Evolutionary conservation across 345 rosid genomes (phyloP).

Genomic region (Hibiscus trionum): DNA sequence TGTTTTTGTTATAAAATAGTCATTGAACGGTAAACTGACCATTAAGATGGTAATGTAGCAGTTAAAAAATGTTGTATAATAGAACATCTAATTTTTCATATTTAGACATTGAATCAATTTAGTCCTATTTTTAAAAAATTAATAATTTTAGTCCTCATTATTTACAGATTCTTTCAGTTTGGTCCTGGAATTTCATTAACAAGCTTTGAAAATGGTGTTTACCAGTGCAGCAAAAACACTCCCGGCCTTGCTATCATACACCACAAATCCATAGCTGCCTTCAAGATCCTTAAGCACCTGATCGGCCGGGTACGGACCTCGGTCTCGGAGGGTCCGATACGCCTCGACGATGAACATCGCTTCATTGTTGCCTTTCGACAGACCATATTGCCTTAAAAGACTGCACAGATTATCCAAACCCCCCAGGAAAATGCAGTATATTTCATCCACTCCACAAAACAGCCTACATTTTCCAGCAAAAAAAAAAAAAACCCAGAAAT

Average conservation of each 20-base stretch:
- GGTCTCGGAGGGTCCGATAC: constrained; percentile 64
- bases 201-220: too few relatives aligned
- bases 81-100: too few relatives aligned
- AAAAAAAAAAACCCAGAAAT: background rate
- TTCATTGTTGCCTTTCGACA: constrained; percentile 47
- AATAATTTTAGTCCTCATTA: too few relatives aligned
- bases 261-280: constrained; percentile 49
- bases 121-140: too few relatives aligned
- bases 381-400: constrained; percentile 56
- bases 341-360: constrained; percentile 64
- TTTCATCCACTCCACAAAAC: constrained; percentile 51
- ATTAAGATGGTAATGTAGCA: too few relatives aligned
- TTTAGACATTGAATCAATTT: too few relatives aligned
- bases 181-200: too few relatives aligned
- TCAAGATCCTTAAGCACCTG: constrained; percentile 69
- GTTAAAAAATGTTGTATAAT: too few relatives aligned
- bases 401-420: constrained; percentile 45
- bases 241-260: constrained; percentile 46
- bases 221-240: constrained; percentile 41
- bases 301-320: constrained; percentile 71
- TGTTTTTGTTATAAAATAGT: too few relatives aligned
- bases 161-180: too few relatives aligned
- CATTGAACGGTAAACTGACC: too few relatives aligned
- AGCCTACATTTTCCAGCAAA: constrained; percentile 28
- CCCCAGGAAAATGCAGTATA: constrained; percentile 57